Conservation (phyloP, 768 basidiomycete species). For the Suillus lakei region DNA sequence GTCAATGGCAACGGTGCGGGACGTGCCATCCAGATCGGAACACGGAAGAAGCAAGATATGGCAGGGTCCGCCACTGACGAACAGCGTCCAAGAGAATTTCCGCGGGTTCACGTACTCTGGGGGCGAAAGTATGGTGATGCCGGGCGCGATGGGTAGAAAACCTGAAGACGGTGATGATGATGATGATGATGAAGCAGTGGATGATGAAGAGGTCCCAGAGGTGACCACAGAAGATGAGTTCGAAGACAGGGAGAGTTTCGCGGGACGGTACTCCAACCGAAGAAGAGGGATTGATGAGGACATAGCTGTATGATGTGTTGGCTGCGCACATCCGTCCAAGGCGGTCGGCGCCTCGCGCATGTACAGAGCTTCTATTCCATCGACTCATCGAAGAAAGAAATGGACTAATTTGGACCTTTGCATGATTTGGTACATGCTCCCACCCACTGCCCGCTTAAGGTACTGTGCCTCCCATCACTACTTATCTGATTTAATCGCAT, state of each 20-base stretch:
- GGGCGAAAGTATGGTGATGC: conserved; percentile 63
- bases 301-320: conserved; percentile 31
- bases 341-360: neutral
- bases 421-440: conserved; percentile 16
- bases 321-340: conserved; percentile 1
- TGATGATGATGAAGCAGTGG: conserved; percentile 48
- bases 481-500: conserved; percentile 11
- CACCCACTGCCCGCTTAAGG: conserved; percentile 1
- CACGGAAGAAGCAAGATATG: conserved; percentile 47
- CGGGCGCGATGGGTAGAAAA: conserved; percentile 43
- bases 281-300: conserved; percentile 49
- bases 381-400: conserved; percentile 3
- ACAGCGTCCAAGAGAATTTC: conserved; percentile 95
- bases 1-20: conserved; percentile 23
- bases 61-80: conserved; percentile 79
- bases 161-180: conserved; percentile 25
- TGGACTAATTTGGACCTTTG: conserved; percentile 28
- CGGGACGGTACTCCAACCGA: conserved; percentile 71
- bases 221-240: conserved; percentile 78
- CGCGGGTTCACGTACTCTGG: conserved; percentile 91
- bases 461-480: conserved; percentile 8
- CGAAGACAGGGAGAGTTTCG: conserved; percentile 64
- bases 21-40: conserved; percentile 56
- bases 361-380: conserved; percentile 4
- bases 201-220: conserved; percentile 53